Evolutionary conservation across 1,284 basidiomycete species (phyloP), one percentile per base, ranked within the genome.

Genomic region (Puccinia hordei): DNA sequence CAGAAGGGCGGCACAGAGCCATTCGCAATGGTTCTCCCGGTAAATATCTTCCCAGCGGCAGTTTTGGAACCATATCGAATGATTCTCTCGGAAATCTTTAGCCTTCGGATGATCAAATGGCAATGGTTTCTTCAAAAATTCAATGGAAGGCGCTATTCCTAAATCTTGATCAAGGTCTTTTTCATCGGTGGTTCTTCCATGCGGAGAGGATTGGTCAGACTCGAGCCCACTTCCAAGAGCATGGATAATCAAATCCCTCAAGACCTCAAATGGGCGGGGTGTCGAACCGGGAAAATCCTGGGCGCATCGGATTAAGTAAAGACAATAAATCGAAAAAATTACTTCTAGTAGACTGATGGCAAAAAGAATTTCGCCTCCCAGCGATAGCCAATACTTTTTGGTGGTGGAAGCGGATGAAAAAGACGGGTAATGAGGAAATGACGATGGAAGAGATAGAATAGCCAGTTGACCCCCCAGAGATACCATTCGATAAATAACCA

Each of bases 401-500:
- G 76, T 46, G 66, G 49, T 68, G 65, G 65, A 46, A 55, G 63
- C 38, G 63, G 65, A 69, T 66, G 76, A 68, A 68, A 78, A 41
- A 78, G 51, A 49, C 65, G 65, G 49, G 51, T 57, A 55, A 49
- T 46, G 63, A 78, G 53, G 53, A 78, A 68, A 65, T 78, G 63
- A 24, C 49, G 76, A 53, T 68, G 65, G 51, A 78, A 78, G 51
- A 78, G 76, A 30, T 78, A 78, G 41, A 78, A 78, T 24, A 69
- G 68, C 76, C 76, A 78, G 59, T 78, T 65, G 76, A 78, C 27
- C 19, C 27, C 76, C 76, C 76, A 78, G 27, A 57, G 65, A 68
- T 78, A 78, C 76, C 76, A 78, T 49, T 78, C 76, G 61, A 78
- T 68, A 78, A 78, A 78, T 66, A 68, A 78, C 63, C 46, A 68